Evolutionary conservation across 176 grass and related monocot genomes (phyloP), one percentile per base, ranked within the genome.

Genomic region (Triticum turgidum): DNA sequence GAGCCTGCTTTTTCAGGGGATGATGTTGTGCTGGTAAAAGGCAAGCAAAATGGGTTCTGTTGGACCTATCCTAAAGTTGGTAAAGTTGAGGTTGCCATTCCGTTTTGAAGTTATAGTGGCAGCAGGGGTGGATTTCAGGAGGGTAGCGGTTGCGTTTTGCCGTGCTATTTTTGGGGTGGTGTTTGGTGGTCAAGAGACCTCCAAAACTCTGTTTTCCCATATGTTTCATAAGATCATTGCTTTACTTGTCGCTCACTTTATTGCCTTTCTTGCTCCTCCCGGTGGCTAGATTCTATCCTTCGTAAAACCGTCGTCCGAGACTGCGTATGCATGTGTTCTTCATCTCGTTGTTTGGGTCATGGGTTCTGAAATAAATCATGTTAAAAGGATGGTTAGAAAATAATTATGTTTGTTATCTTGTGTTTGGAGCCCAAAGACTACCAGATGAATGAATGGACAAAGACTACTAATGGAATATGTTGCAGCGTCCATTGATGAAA

Each of bases 51-150:
- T 71, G 30, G 84, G 33, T 41, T 73, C 69, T 86, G 80, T 1
- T 7, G 7, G 22, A 34, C 54, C 85, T 91, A 77, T 81, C 69
- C 86, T 91, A 85, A 91, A 81, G 70, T 81, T 88, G 85, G 89
- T 77, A 82, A 82, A 81, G 30, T 54, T 33, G 69, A 80, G 51
- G 76, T 41, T 38, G 83, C 58, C 61, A 37, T 61, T 85, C 84
- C 1, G 27, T 80, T 65, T 87, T 0, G 11, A 69, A 79, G 68
- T 87, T 84, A 87, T 91, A 87, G 81, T 41, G 47, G 59, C 11
- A 14, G 5, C 14, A 32, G 17, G 63, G 73, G 30, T 71, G 74
- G 61, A 83, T 66, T 87, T 24, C 56, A 5, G 76, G 44, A 76
- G 73, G 71, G 32, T 18, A 38, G 65, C 18, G 71, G 77, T 18